Base-by-base conservation (phyloP, 192 early-diverging fungal species). In the Coemansia umbellata region DNA sequence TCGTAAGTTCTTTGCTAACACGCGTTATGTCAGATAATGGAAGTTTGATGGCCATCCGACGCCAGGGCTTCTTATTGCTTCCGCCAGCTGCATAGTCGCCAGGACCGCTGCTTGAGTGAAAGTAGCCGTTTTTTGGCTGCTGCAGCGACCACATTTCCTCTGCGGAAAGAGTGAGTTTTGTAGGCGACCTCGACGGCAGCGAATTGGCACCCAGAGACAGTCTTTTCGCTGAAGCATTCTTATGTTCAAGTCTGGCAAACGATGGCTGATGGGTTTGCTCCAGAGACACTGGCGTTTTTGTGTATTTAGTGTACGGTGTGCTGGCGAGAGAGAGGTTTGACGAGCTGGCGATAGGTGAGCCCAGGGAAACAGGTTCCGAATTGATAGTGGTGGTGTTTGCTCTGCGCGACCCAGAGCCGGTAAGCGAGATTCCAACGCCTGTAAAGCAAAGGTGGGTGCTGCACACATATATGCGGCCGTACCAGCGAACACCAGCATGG, bases 401-500 rank as follows among this genome's bases (percentile, higher is more conserved):
- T 28, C 45, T 58, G 47, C 37, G 42, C 13, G 18, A 9, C 22
- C 35, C 37, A 3, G 32, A 10, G 27, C 42, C 21, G 24, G 37
- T 36, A 3, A 71, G 53, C 40, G 42, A 55, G 5, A 74, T 49
- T 1, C 71, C 71, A 4, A 49, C 55, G 4, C 71, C 71, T 2
- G 50, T 44, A 55, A 74, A 74, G 43, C 53, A 74, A 22, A 74
- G 14, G 5, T 37, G 50, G 6, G 47, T 24, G 30, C 28, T 6
- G 51, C 55, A 43, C 3, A 74, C 21, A 21, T 67, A 74, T 11
- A 74, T 55, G 18, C 71, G 64, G 11, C 71, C 71, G 24, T 74
- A 74, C 71, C 71, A 74, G 11, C 71, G 52, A 9, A 67, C 40
- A 4, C 60, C 60, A 5, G 71, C 71, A 37, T 74, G 71, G 37